These are phyloP conservation scores for Aspergillus pseudotamarii DNA, from an alignment of 2,329 filamentous ascomycete genomes.

Conservation along the genomic window DNA sequence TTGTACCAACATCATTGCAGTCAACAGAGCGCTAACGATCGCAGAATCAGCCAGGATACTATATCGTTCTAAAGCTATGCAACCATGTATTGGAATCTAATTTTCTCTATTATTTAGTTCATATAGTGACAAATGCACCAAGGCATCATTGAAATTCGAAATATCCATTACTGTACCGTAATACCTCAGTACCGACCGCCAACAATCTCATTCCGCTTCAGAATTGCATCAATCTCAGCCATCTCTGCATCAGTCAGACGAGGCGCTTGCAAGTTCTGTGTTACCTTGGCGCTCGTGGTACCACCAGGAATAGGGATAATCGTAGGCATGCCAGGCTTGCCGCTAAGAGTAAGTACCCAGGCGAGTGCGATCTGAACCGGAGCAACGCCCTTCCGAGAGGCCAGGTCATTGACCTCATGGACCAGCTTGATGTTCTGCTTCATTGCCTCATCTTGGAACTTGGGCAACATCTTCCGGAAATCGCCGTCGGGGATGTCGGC, in stretches of 20 bases:
- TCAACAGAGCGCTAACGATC: slow-evolving; percentile 19
- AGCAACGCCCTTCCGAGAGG: slow-evolving; percentile 47
- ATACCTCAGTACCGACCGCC: slow-evolving; percentile 30
- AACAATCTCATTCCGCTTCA: slow-evolving; percentile 49
- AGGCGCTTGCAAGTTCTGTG: slow-evolving; percentile 36
- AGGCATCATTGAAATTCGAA: neutral
- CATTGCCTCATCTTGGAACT: slow-evolving; percentile 56
- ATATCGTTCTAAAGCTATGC: neutral
- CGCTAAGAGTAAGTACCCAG: slow-evolving; percentile 51
- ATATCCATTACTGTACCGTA: neutral
- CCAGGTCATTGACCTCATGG: slow-evolving; percentile 48
- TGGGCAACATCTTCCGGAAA: slow-evolving; percentile 46
- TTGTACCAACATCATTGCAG: slow-evolving; percentile 9
- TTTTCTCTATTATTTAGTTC: neutral
- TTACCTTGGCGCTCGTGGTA: slow-evolving; percentile 40
- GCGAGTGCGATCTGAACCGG: slow-evolving; percentile 53
- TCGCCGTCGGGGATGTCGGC: slow-evolving; percentile 54
- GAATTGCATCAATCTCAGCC: slow-evolving; percentile 55
- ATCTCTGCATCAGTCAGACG: slow-evolving; percentile 41
- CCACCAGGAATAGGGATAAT: slow-evolving; percentile 43
- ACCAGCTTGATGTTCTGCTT: slow-evolving; percentile 54
- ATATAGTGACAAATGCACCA: neutral
- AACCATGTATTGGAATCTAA: too few species aligned
- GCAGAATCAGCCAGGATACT: slow-evolving; percentile 3
- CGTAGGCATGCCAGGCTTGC: slow-evolving; percentile 46